A percentile compares a stretch with the other conserved stretches of the same genome.
These are phyloP conservation scores for Musa itinerans DNA, from an alignment of 176 grass and related monocot genomes.

Conservation along the genomic window DNA sequence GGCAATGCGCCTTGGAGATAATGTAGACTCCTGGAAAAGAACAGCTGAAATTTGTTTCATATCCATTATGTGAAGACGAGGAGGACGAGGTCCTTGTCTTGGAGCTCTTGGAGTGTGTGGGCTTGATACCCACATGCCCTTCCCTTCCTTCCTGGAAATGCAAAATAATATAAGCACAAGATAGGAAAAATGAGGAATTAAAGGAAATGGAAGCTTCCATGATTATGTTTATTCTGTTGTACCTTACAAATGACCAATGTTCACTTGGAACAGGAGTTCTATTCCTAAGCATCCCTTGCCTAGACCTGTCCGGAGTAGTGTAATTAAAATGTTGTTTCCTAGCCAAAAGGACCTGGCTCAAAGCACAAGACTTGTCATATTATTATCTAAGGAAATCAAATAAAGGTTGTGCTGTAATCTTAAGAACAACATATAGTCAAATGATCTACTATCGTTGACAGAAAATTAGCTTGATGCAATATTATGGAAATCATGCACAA, in stretches of 20 bases:
- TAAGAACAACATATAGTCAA: no score
- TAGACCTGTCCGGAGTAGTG: constrained; percentile 66
- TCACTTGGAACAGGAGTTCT: constrained; percentile 65
- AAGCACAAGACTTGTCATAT: constrained; percentile 1
- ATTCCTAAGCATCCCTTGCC: constrained; percentile 61
- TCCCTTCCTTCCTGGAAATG: constrained; percentile 40
- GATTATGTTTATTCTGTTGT: constrained; percentile 8
- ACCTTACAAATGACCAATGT: constrained; percentile 74
- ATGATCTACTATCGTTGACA: no score
- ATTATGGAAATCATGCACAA: no score
- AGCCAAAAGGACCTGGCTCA: constrained; percentile 61
- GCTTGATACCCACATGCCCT: constrained; percentile 30
- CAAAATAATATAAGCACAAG: constrained; percentile 3
- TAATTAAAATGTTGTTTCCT: constrained; percentile 85
- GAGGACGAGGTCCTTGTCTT: constrained; percentile 47
- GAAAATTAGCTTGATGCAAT: no score
- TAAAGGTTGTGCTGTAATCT: neutral
- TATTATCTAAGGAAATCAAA: neutral
- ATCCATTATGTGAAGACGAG: constrained; percentile 47
- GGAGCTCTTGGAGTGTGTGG: constrained; percentile 66
- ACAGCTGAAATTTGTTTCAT: constrained; percentile 70
- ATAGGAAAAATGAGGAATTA: constrained; percentile 1
- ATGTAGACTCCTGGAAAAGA: constrained; percentile 66
- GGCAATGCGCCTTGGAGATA: constrained; percentile 33
- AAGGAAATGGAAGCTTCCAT: neutral